phyloP scores from a whole-genome alignment of 306 rosid species.

The Potentilla sterilis region DNA sequence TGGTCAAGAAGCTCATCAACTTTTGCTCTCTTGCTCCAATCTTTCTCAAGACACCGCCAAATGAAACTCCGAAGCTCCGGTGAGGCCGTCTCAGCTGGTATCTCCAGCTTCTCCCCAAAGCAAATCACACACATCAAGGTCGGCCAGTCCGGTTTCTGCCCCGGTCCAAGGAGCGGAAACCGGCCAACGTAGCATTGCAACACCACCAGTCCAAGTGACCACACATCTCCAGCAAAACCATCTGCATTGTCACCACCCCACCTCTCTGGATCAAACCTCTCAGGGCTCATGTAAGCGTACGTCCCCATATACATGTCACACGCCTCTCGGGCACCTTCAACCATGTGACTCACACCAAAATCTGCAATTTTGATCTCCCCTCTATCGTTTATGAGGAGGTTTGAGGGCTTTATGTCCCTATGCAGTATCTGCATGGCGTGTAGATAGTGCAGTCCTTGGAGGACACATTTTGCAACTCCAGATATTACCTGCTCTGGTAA shows the following conservation, averaged over 20 bases:
- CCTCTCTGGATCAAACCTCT: constrained; percentile 58
- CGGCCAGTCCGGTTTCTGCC: constrained; percentile 55
- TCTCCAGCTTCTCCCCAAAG: constrained; percentile 47
- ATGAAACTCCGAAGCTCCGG: constrained; percentile 46
- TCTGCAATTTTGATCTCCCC: constrained; percentile 71
- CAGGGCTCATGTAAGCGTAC: constrained; percentile 74
- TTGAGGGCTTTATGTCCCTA: constrained; percentile 70
- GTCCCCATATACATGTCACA: constrained; percentile 39
- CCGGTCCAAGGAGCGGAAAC: constrained; percentile 49
- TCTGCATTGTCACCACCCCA: constrained; percentile 45
- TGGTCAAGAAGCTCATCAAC: constrained; percentile 55
- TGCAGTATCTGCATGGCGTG: constrained; percentile 62
- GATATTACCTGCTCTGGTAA: constrained; percentile 45
- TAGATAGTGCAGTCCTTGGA: constrained; percentile 52
- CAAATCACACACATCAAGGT: constrained; percentile 61
- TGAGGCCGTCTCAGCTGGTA: constrained; percentile 51
- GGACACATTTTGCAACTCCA: constrained; percentile 35
- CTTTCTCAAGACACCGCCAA: constrained; percentile 61
- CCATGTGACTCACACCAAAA: constrained; percentile 60
- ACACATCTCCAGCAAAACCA: constrained; percentile 60
- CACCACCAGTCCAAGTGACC: constrained; percentile 62
- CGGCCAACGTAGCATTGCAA: constrained; percentile 51
- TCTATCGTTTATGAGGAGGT: constrained; percentile 45
- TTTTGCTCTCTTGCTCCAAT: constrained; percentile 67
- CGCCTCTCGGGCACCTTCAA: constrained; percentile 18